phyloP scores from a whole-genome alignment of 2,329 filamentous ascomycete genomes.

The Macroventuria anomochaeta region DNA sequence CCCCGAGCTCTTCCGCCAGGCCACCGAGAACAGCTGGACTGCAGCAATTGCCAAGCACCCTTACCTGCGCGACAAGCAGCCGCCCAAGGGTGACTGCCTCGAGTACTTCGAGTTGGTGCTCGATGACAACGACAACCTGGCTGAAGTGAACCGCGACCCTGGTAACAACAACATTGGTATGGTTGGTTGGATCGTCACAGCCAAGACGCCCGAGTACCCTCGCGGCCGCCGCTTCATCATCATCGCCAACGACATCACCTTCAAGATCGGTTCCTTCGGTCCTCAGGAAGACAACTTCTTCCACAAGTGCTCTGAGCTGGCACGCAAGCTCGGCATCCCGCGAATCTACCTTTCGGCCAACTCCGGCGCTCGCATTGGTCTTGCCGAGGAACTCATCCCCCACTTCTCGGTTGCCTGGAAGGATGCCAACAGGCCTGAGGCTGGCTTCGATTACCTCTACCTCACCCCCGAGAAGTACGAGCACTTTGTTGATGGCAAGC shows the following conservation, averaged over 20 bases:
- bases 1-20: slow-evolving; percentile 98
- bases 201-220: slow-evolving; percentile 94
- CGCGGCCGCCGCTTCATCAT: slow-evolving; percentile 91
- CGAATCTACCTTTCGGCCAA: slow-evolving; percentile 98
- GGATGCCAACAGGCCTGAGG: slow-evolving; percentile 77
- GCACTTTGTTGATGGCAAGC: slow-evolving; percentile 79
- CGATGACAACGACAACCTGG: slow-evolving; percentile 89
- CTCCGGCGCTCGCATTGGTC: slow-evolving; percentile 95
- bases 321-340: slow-evolving; percentile 91
- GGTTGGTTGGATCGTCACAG: slow-evolving; percentile 97
- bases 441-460: slow-evolving; percentile 97
- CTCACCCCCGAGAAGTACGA: slow-evolving; percentile 85
- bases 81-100: slow-evolving; percentile 86
- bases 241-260: slow-evolving; percentile 98
- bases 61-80: slow-evolving; percentile 78
- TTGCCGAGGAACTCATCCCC: slow-evolving; percentile 95
- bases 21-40: slow-evolving; percentile 93
- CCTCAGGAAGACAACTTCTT: slow-evolving; percentile 98
- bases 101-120: slow-evolving; percentile 93
- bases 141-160: slow-evolving; percentile 92
- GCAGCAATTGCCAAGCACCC: slow-evolving; percentile 77
- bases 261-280: slow-evolving; percentile 97
- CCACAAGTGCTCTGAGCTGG: slow-evolving; percentile 97
- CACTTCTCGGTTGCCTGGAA: slow-evolving; percentile 99
- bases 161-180: slow-evolving; percentile 97